Conservation (phyloP, 331 rosid genomes). For the Phaseolus coccineus region DNA sequence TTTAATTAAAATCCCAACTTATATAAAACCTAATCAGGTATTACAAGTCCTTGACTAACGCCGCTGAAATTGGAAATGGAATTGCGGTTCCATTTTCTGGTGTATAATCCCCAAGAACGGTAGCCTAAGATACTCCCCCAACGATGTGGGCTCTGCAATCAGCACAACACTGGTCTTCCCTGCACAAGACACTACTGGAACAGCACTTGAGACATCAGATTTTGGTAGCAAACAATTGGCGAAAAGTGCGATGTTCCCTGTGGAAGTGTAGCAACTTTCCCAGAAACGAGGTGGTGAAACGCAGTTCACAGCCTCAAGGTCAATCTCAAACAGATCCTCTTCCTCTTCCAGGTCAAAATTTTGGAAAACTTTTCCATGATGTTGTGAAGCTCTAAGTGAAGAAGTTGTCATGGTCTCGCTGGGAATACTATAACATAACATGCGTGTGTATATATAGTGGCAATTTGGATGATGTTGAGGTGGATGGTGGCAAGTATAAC, state of each 20-base stretch:
- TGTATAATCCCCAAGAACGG: slow-evolving; percentile 50
- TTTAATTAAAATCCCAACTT: not conserved
- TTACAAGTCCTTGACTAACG: not conserved
- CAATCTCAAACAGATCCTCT: slow-evolving; percentile 85
- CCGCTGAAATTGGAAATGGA: slow-evolving; percentile 40
- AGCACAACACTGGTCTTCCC: slow-evolving; percentile 33
- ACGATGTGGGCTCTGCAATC: slow-evolving; percentile 47
- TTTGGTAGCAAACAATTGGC: slow-evolving; percentile 87
- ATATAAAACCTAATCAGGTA: not conserved
- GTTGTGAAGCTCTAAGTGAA: slow-evolving; percentile 33
- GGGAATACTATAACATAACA: not conserved
- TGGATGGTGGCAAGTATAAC: slow-evolving; percentile 78
- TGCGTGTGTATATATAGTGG: slow-evolving; percentile 19
- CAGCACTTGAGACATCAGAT: slow-evolving; percentile 65
- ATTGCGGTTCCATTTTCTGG: slow-evolving; percentile 43
- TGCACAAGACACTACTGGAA: slow-evolving; percentile 54
- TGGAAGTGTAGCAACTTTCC: slow-evolving; percentile 51
- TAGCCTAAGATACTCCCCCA: slow-evolving; percentile 57
- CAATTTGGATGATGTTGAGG: slow-evolving; percentile 37
- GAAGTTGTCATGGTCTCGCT: slow-evolving; percentile 51
- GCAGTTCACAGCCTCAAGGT: slow-evolving; percentile 60
- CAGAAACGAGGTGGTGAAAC: slow-evolving; percentile 49
- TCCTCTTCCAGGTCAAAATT: slow-evolving; percentile 62
- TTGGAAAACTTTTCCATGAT: slow-evolving; percentile 27
- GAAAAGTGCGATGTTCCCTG: slow-evolving; percentile 61